Percentiles rank a stretch among this genome's conserved stretches.
Conservation (phyloP, 208 protist genomes). For the Porcisia hertigi region DNA sequence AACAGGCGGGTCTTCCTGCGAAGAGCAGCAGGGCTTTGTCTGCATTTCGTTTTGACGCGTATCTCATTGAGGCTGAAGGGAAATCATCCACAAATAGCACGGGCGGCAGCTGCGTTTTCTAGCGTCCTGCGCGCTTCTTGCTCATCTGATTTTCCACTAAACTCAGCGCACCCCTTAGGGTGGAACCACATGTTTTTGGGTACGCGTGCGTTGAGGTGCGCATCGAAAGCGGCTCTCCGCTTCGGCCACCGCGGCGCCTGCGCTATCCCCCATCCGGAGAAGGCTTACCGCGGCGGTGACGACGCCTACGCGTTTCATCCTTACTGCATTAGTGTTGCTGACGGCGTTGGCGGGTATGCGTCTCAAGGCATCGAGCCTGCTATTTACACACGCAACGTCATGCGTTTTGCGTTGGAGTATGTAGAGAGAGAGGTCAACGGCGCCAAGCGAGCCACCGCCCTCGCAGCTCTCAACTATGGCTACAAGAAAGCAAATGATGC, state of each 20-base stretch:
- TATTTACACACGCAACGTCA: slow-evolving; percentile 80
- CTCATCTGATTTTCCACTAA: background rate
- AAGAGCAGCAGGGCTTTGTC: background rate
- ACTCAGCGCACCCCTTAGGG: background rate
- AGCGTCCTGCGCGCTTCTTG: background rate
- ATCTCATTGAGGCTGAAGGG: background rate
- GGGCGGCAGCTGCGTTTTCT: background rate
- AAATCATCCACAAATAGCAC: background rate
- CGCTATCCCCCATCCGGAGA: slow-evolving; percentile 78
- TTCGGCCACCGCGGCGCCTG: slow-evolving; percentile 73
- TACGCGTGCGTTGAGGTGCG: background rate
- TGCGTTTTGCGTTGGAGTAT: slow-evolving; percentile 60
- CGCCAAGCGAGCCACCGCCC: slow-evolving; percentile 34
- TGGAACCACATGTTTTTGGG: slow-evolving; percentile 7
- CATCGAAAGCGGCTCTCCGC: slow-evolving; percentile 18
- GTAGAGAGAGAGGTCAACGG: slow-evolving; percentile 27
- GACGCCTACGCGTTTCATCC: slow-evolving; percentile 82
- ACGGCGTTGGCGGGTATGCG: slow-evolving; percentile 87
- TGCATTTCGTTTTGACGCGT: background rate
- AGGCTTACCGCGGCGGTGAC: slow-evolving; percentile 77
- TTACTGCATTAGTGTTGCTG: slow-evolving; percentile 77
- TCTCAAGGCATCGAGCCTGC: slow-evolving; percentile 70
- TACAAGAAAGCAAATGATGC: slow-evolving; percentile 46
- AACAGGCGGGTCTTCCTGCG: background rate
- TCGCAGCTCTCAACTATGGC: slow-evolving; percentile 64